Evolutionary conservation across 805 yeast species (phyloP).

Genomic region (Suhomyces sp.): DNA sequence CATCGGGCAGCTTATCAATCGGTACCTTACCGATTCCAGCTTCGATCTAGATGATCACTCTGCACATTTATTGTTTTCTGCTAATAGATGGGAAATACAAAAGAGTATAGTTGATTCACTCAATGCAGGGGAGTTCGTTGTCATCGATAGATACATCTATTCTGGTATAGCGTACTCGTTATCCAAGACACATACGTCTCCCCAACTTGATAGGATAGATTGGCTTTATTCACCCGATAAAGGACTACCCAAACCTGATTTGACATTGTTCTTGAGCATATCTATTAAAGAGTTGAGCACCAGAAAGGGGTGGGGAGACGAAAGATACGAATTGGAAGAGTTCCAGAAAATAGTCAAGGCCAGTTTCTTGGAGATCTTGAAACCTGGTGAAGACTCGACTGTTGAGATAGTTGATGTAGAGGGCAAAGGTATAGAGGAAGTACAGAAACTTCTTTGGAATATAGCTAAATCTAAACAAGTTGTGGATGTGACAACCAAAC

Average conservation of each 20-base stretch:
- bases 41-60: constrained; percentile 67
- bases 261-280: constrained; percentile 72
- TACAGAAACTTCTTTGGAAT: constrained; percentile 45
- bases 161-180: constrained; percentile 92
- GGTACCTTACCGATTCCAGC: constrained; percentile 55
- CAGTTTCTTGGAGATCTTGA: constrained; percentile 52
- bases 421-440: constrained; percentile 54
- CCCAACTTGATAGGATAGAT: constrained; percentile 24
- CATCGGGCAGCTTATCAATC: constrained; percentile 75
- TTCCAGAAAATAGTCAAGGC: constrained; percentile 72
- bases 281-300: constrained; percentile 39
- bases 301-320: constrained; percentile 90
- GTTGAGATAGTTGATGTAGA: constrained; percentile 57
- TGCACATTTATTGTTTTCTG: constrained; percentile 83
- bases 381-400: constrained; percentile 23
- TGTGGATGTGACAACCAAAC: neutral
- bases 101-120: constrained; percentile 45
- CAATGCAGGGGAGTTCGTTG: constrained; percentile 52
- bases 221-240: constrained; percentile 85
- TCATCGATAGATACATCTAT: constrained; percentile 85
- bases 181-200: constrained; percentile 51
- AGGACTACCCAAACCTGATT: constrained; percentile 86
- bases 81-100: constrained; percentile 89
- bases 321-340: constrained; percentile 73
- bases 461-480: neutral